Evolutionary conservation across 352 stramenopile species (phyloP), one percentile per base, ranked within the genome.

Genomic region (Saprolegnia diclina): DNA sequence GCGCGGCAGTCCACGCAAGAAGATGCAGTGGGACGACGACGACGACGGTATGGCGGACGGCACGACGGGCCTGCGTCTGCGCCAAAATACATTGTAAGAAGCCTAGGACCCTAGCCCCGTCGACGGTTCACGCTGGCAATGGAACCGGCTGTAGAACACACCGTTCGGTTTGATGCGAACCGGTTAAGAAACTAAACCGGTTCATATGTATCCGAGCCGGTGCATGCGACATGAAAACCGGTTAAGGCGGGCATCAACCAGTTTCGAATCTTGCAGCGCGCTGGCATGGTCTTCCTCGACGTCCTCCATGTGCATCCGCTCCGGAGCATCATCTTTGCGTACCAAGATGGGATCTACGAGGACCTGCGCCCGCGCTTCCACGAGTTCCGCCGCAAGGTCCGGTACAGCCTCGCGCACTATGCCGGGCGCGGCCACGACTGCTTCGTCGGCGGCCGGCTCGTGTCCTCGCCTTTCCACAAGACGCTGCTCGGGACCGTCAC

Each of bases 1-100:
- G 10, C 45, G 63, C n/a, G 21, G 38, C 19, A 68, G 62, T 29
- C 62, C 62, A n/a, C 63, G 46, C 35, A 59, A 59, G 52, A 16
- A 42, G 52, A 35, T 5, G 29, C 29, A 35, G 29, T 59, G 52
- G 52, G 35, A 3, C 52, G 52, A 59, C 35, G 52, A 59, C 52
- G 52, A 13, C 24, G 52, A 59, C 11, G 24, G 3, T 4, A 1
- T 59, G 13, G 9, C 52, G 52, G 52, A 59, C 11, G 52, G 11
- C 13, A 59, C 13, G 11, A 59, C 24, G 24, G 52, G 52, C 24
- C 52, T 59, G 4, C 52, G 52, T 59, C 35, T 59, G 52, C 52
- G 52, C 52, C 52, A 59, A 59, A 59, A 59, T 24, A 59, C 52
- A 3, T n/a, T 59, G 35, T 59, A 59, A n/a, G 13, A 21, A 42